These are phyloP conservation scores for Linnemannia elongata DNA, from an alignment of 192 early-diverging fungal genomes.

Conservation along the genomic window DNA sequence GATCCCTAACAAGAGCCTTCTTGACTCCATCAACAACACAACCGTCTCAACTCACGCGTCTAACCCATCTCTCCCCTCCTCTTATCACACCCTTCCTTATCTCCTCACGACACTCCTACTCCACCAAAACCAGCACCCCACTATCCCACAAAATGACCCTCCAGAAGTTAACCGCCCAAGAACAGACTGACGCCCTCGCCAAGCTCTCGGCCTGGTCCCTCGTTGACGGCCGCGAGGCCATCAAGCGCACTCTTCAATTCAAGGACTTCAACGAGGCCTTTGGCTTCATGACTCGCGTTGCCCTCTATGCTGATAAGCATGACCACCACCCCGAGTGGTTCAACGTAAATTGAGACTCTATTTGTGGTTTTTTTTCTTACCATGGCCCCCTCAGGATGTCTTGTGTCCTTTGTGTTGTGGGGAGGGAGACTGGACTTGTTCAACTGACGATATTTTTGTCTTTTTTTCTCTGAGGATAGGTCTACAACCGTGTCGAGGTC, in stretches of 20 bases:
- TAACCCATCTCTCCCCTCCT: not conserved
- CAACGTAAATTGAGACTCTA: slow-evolving; percentile 68
- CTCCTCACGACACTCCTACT: not conserved
- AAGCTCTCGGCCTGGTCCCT: slow-evolving; percentile 71
- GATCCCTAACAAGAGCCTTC: not conserved
- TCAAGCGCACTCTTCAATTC: slow-evolving; percentile 83
- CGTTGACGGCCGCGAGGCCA: slow-evolving; percentile 76
- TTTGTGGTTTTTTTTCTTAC: not conserved
- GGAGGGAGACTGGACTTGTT: not conserved
- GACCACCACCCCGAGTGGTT: slow-evolving; percentile 98
- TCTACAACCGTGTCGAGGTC: slow-evolving; percentile 93
- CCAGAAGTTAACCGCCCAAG: slow-evolving; percentile 57
- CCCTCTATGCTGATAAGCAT: slow-evolving; percentile 86
- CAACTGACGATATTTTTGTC: not conserved
- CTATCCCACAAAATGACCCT: slow-evolving; percentile 28
- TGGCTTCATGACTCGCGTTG: slow-evolving; percentile 95
- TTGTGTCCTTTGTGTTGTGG: not conserved
- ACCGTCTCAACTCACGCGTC: not conserved
- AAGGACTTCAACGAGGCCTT: slow-evolving; percentile 90
- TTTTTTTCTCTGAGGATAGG: slow-evolving; percentile 59
- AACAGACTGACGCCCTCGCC: slow-evolving; percentile 57
- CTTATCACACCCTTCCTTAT: not conserved
- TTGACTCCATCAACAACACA: not conserved
- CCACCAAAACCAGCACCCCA: not conserved
- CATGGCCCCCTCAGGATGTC: not conserved